Conservation (phyloP, 768 basidiomycete species). For the Hypholoma fasciculare region DNA sequence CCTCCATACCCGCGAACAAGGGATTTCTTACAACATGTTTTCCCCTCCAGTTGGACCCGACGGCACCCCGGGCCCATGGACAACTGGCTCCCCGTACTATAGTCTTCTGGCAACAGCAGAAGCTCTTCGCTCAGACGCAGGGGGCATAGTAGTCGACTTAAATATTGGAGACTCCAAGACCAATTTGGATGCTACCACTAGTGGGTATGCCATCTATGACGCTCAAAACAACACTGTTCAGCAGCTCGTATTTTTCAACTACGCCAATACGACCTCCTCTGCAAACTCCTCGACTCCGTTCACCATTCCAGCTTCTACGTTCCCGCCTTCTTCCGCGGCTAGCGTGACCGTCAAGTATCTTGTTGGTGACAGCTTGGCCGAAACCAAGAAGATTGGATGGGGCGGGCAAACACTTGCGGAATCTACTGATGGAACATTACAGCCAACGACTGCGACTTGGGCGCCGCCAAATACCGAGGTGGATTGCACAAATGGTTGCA, state of each 20-base stretch:
- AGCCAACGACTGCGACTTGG: conserved; percentile 31
- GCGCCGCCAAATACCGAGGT: conserved; percentile 33
- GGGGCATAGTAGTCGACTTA: conserved; percentile 47
- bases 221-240: conserved; percentile 39
- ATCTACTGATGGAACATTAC: conserved; percentile 38
- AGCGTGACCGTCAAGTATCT: conserved; percentile 47
- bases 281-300: conserved; percentile 27
- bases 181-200: conserved; percentile 37
- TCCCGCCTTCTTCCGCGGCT: conserved; percentile 20
- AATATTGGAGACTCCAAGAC: conserved; percentile 37
- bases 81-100: conserved; percentile 50
- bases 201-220: conserved; percentile 64
- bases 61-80: conserved; percentile 41
- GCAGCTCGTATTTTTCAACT: conserved; percentile 51
- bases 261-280: conserved; percentile 41
- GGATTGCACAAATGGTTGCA: conserved; percentile 45
- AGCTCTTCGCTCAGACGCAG: conserved; percentile 39
- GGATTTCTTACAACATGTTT: conserved; percentile 53
- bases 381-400: conserved; percentile 60
- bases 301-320: conserved; percentile 33
- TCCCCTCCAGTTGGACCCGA: conserved; percentile 37
- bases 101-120: conserved; percentile 47
- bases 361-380: conserved; percentile 44
- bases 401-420: conserved; percentile 51
- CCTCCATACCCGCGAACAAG: conserved; percentile 54